A percentile compares a stretch with the other conserved stretches of the same genome.
These are phyloP conservation scores for Tolypocladium endophyticum DNA, from an alignment of 2,329 filamentous ascomycete species.

Conservation along the genomic window DNA sequence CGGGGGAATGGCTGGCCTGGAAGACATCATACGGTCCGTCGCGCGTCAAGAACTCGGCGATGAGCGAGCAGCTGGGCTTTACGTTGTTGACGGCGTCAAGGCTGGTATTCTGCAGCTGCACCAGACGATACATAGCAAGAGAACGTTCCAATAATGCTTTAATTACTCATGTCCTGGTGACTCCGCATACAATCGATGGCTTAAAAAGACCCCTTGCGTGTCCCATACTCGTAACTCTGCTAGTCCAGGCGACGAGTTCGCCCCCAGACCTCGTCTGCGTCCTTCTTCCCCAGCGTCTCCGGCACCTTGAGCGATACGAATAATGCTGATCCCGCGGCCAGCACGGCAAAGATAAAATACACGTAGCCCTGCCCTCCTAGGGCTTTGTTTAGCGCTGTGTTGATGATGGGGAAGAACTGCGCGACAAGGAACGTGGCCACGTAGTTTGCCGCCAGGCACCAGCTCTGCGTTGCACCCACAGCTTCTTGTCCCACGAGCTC, in stretches of 20 bases:
- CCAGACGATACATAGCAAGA: slow-evolving; percentile 35
- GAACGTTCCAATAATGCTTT: slow-evolving; percentile 20
- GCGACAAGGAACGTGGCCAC: slow-evolving; percentile 84
- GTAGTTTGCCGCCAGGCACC: slow-evolving; percentile 80
- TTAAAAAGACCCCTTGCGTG: background rate
- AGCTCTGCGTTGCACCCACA: slow-evolving; percentile 83
- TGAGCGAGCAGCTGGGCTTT: slow-evolving; percentile 12
- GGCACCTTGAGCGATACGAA: slow-evolving; percentile 72
- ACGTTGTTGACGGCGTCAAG: slow-evolving; percentile 71
- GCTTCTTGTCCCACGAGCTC: slow-evolving; percentile 87
- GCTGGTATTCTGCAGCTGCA: slow-evolving; percentile 56
- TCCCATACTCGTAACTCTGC: slow-evolving; percentile 1
- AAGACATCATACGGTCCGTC: slow-evolving; percentile 61
- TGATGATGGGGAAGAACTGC: slow-evolving; percentile 87
- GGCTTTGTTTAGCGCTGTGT: slow-evolving; percentile 54
- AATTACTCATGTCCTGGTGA: background rate
- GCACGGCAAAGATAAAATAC: slow-evolving; percentile 79
- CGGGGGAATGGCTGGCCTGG: slow-evolving; percentile 82
- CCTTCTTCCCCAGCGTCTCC: slow-evolving; percentile 78
- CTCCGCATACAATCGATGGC: background rate
- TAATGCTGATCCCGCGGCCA: slow-evolving; percentile 56
- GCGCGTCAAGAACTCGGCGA: slow-evolving; percentile 41
- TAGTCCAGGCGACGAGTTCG: slow-evolving; percentile 45
- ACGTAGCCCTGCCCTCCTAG: slow-evolving; percentile 67
- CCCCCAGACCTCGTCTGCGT: slow-evolving; percentile 86